phyloP scores from a whole-genome alignment of 257 asterid genomes.

The Leonotis leonurus region DNA sequence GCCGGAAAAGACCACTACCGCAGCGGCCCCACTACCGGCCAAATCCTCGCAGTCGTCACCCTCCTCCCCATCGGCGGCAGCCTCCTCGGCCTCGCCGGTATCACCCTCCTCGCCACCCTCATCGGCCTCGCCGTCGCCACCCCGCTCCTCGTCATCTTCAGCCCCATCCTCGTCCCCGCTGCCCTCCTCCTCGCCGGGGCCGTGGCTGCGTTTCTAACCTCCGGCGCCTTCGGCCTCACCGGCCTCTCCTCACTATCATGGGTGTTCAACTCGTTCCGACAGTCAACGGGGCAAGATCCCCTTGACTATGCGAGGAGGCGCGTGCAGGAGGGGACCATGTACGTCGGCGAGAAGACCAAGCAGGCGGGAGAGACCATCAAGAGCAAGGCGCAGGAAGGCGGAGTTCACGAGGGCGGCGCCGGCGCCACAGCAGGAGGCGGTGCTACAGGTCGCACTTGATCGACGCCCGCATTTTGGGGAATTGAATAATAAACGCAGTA shows the following conservation, averaged over 20 bases:
- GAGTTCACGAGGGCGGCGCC: no score
- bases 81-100: slow-evolving; percentile 57
- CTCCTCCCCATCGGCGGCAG: slow-evolving; percentile 61
- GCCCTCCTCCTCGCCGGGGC: slow-evolving; percentile 38
- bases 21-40: slow-evolving; percentile 51
- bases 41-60: slow-evolving; percentile 52
- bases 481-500: slow-evolving; percentile 10
- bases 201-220: slow-evolving; percentile 56
- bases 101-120: slow-evolving; percentile 46
- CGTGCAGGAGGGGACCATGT: slow-evolving; percentile 47
- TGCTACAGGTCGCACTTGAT: slow-evolving; percentile 14
- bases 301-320: slow-evolving; percentile 48
- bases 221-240: slow-evolving; percentile 76
- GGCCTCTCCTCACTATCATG: slow-evolving; percentile 78
- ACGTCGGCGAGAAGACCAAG: slow-evolving; percentile 63
- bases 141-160: slow-evolving; percentile 66
- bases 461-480: no score
- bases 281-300: slow-evolving; percentile 47
- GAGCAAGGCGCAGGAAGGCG: slow-evolving; percentile 47
- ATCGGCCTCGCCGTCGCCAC: slow-evolving; percentile 59
- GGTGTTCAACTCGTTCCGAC: slow-evolving; percentile 52
- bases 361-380: slow-evolving; percentile 52
- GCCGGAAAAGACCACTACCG: slow-evolving; percentile 34
- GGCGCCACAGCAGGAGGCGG: background rate
- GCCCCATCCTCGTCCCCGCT: slow-evolving; percentile 83